These are phyloP conservation scores for Zasmidium angulare DNA, from an alignment of 2,329 filamentous ascomycete genomes.

Conservation along the genomic window DNA sequence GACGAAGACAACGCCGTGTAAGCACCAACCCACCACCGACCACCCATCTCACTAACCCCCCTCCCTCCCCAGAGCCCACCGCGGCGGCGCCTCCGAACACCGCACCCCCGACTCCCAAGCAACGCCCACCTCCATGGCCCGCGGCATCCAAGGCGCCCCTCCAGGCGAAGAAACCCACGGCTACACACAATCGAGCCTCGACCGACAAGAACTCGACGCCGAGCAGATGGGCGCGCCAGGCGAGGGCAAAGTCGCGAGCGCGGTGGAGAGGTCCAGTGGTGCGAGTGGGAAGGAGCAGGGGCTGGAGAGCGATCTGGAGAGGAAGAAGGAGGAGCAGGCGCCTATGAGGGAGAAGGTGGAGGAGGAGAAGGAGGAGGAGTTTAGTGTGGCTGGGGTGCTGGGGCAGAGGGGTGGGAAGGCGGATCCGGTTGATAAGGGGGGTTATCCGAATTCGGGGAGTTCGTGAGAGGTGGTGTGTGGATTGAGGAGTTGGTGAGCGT, in stretches of 20 bases:
- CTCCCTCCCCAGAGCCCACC: slow-evolving; percentile 32
- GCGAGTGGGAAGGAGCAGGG: slow-evolving; percentile 39
- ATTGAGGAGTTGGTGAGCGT: not conserved
- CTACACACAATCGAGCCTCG: slow-evolving; percentile 41
- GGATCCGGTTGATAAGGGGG: slow-evolving; percentile 35
- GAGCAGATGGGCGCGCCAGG: slow-evolving; percentile 51
- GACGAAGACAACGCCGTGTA: slow-evolving; percentile 27
- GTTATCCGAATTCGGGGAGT: slow-evolving; percentile 30
- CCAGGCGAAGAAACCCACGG: slow-evolving; percentile 46
- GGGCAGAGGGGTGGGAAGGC: slow-evolving; percentile 50
- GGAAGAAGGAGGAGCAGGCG: slow-evolving; percentile 53
- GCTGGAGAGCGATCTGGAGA: slow-evolving; percentile 47
- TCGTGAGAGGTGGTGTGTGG: not conserved
- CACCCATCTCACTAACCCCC: not conserved
- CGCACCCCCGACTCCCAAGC: slow-evolving; percentile 36
- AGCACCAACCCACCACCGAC: slow-evolving; percentile 1
- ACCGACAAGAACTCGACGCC: slow-evolving; percentile 49
- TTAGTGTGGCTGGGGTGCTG: slow-evolving; percentile 43
- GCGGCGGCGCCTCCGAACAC: slow-evolving; percentile 41
- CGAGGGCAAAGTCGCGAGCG: slow-evolving; percentile 45
- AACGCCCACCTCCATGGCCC: slow-evolving; percentile 38
- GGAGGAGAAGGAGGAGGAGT: slow-evolving; percentile 37
- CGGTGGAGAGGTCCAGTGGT: slow-evolving; percentile 41
- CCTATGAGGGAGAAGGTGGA: slow-evolving; percentile 42
- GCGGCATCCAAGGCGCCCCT: slow-evolving; percentile 46